phyloP scores from a whole-genome alignment of 2,329 filamentous ascomycete genomes.

The Sporothrix humicola region DNA sequence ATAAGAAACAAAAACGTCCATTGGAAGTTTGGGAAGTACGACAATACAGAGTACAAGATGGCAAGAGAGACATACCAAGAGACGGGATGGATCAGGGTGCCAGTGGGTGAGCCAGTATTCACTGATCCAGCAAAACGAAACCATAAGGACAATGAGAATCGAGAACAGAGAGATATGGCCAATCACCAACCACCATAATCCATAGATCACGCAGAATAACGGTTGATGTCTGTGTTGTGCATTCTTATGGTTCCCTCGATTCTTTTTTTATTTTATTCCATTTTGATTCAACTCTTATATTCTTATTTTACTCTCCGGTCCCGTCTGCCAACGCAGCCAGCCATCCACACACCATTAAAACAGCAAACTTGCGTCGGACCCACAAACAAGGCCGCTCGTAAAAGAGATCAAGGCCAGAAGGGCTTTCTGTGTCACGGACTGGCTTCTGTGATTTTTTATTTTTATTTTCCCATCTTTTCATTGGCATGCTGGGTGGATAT shows the following conservation, averaged over 20 bases:
- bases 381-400: conserved; percentile 15
- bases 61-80: neutral
- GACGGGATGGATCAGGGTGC: neutral
- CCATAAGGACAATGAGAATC: neutral
- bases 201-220: neutral
- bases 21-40: neutral
- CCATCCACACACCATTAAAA: conserved; percentile 6
- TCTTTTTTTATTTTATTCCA: too few species aligned
- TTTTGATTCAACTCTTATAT: neutral
- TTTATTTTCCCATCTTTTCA: neutral
- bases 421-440: neutral
- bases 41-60: neutral
- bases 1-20: neutral
- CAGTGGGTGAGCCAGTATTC: neutral
- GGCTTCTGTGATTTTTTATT: neutral
- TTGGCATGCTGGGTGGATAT: neutral
- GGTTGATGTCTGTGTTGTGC: conserved; percentile 12
- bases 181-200: neutral
- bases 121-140: neutral
- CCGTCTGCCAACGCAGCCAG: conserved; percentile 11
- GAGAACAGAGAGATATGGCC: neutral
- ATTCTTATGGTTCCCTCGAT: neutral
- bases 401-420: neutral
- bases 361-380: neutral
- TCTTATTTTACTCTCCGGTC: neutral